These are phyloP conservation scores for Westerdykella aurantiaca DNA, from an alignment of 2,329 filamentous ascomycete genomes.

Conservation along the genomic window DNA sequence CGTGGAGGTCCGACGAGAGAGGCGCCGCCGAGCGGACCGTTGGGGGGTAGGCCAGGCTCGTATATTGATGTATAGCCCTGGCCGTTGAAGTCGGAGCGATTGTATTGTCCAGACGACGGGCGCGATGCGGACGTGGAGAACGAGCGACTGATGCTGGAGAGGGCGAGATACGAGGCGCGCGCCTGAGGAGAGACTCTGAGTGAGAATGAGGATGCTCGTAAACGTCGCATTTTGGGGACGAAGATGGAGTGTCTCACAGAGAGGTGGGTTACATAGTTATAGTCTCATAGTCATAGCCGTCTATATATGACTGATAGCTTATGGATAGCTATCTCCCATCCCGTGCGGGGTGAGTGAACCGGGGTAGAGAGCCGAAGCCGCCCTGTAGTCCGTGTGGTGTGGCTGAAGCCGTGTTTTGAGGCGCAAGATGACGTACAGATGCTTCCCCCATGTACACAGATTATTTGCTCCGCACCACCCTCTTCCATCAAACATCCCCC, in stretches of 20 bases:
- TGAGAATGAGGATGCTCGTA: constrained; percentile 11
- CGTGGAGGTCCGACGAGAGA: constrained; percentile 53
- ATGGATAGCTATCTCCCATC: not conserved
- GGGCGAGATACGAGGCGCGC: constrained; percentile 37
- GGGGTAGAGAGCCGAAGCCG: not conserved
- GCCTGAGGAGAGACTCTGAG: constrained; percentile 36
- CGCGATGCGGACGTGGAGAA: constrained; percentile 33
- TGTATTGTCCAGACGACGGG: constrained; percentile 47
- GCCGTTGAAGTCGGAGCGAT: constrained; percentile 57
- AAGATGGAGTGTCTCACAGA: not conserved
- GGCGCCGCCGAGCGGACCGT: constrained; percentile 57
- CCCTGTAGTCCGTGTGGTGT: not conserved
- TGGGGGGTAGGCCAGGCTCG: constrained; percentile 56
- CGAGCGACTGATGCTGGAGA: constrained; percentile 27
- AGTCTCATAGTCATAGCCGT: not conserved
- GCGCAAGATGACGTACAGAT: too few relatives aligned
- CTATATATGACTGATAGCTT: too few relatives aligned
- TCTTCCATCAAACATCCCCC: not conserved
- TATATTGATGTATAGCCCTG: constrained; percentile 59
- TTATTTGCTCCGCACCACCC: not conserved
- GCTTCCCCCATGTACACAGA: not conserved
- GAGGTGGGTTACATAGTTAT: not conserved
- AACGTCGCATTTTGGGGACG: not conserved
- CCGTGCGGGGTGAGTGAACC: not conserved
- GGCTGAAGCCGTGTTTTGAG: too few relatives aligned